Base-by-base conservation (phyloP, 1,284 basidiomycete genomes). In the Fomitopsis palustris region DNA sequence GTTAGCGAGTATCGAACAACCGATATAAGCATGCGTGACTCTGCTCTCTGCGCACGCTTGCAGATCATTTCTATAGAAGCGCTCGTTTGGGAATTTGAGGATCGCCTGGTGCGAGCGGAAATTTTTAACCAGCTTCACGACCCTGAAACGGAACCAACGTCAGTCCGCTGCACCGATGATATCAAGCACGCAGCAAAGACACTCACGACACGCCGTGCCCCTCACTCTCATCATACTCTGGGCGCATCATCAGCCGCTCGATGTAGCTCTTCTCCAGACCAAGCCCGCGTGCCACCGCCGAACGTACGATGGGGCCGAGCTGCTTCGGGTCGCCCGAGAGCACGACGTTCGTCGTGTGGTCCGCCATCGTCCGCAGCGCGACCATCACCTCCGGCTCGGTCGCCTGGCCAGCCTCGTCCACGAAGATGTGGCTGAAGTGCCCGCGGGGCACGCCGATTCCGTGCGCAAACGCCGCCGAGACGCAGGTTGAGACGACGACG, bases 401-500 rank as follows among this genome's bases (percentile, higher is more conserved):
- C 1, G 84, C 84, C 63, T 87, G 85, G 0, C 83, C 85, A 9
- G 85, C 85, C 64, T 88, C 86, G 65, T 88, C 86, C 12, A 86
- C 72, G 65, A 88, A 85, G 14, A 88, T 83, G 59, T 86, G 82
- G 1, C 73, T 77, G 65, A 82, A 87, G 69, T 87, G 84, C 0
- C 84, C 85, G 10, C 80, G 75, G 1, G 77, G 68, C 52, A 88
- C 76, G 1, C 85, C 86, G 23, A 87, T 77, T 0, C 80, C 81
- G 27, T 79, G 75, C 1, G 78, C 75, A 19, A 87, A 76, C 0
- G 81, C 80, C 0, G 84, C 82, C 0, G 85, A 87, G 4, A 86
- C 75, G 56, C 85, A 87, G 0, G 86, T 89, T 1, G 80, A 76
- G 0, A 88, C 81, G 14, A 88, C 71, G 1, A 86, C 81, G 1